Conservation (phyloP, 495 filamentous ascomycete species). For the Annulohypoxylon stygium region DNA sequence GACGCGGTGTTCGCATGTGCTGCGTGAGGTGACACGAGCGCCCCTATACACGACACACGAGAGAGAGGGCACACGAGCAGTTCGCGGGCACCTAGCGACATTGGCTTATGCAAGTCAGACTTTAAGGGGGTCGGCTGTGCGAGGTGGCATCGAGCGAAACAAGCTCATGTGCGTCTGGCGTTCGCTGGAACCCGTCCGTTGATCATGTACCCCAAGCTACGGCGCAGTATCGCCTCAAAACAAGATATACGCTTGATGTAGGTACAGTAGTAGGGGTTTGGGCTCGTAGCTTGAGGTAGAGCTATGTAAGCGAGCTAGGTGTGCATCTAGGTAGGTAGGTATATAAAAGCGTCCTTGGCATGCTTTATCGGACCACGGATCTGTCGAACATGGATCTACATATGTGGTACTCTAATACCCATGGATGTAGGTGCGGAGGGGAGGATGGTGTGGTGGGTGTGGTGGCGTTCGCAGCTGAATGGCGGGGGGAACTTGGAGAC, state of each 20-base stretch:
- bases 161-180: conserved; percentile 10
- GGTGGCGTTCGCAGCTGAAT: conserved; percentile 19
- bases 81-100: too few species aligned
- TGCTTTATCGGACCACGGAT: conserved; percentile 13
- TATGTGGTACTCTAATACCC: too few species aligned
- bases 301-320: conserved; percentile 9
- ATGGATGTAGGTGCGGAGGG: not conserved
- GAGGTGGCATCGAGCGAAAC: not conserved
- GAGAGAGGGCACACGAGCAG: not conserved
- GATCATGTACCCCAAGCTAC: conserved; percentile 16
- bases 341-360: conserved; percentile 1
- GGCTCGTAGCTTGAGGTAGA: not conserved
- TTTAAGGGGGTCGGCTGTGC: not conserved
- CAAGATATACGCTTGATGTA: not conserved
- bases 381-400: conserved; percentile 18
- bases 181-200: not conserved
- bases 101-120: not conserved
- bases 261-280: not conserved
- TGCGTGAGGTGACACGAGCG: conserved; percentile 19
- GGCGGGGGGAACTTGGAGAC: conserved; percentile 21
- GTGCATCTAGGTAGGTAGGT: not conserved
- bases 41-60: not conserved
- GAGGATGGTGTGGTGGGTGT: conserved; percentile 15
- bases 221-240: conserved; percentile 2
- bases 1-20: conserved; percentile 18